phyloP scores from a whole-genome alignment of 306 rosid species.

The Pueraria montana region DNA sequence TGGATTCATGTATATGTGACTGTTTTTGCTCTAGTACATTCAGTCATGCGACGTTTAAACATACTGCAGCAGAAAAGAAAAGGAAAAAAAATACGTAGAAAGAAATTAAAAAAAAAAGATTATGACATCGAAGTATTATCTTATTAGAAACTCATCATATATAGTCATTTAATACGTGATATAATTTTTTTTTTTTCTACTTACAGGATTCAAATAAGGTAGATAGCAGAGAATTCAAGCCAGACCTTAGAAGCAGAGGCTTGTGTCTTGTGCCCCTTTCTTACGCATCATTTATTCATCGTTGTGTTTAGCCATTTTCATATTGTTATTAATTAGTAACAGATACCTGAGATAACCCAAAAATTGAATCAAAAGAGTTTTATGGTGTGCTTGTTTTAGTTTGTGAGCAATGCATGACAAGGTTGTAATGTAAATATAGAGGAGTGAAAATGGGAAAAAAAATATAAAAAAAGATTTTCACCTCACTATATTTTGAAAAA shows the following conservation, averaged over 20 bases:
- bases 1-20: not conserved
- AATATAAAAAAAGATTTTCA: not conserved
- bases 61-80: not conserved
- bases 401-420: not conserved
- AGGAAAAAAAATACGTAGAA: no score
- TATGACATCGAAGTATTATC: not conserved
- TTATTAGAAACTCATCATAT: not conserved
- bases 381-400: not conserved
- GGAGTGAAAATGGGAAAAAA: not conserved
- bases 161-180: not conserved
- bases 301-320: conserved; percentile 44
- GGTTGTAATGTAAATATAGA: conserved; percentile 1
- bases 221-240: conserved; percentile 45
- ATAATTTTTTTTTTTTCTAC: conserved; percentile 29
- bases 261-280: conserved; percentile 72
- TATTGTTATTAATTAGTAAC: not conserved
- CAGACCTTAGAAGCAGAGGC: conserved; percentile 69
- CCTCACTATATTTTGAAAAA: not conserved
- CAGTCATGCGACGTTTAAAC: not conserved
- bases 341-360: conserved; percentile 1
- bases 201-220: conserved; percentile 52
- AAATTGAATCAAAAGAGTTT: not conserved
- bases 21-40: not conserved
- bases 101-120: not conserved
- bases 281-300: conserved; percentile 59